phyloP scores from a whole-genome alignment of 2,329 filamentous ascomycete species.

The Mycosphaerella sp. region DNA sequence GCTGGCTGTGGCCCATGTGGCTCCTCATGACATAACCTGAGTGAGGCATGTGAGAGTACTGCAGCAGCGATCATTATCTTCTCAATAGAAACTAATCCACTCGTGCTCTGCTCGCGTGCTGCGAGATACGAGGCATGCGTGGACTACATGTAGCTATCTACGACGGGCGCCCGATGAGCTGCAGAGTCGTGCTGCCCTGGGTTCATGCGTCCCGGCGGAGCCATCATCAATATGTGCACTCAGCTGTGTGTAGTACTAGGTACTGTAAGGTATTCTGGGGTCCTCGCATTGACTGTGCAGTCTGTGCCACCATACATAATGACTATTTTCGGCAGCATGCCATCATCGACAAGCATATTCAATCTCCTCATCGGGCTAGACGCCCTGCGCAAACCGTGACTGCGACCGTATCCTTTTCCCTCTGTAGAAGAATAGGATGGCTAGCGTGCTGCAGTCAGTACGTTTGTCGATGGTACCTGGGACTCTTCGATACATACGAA shows the following conservation, averaged over 20 bases:
- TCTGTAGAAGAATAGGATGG: slow-evolving; percentile 46
- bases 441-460: slow-evolving; percentile 23
- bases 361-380: slow-evolving; percentile 23
- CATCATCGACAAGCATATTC: slow-evolving; percentile 19
- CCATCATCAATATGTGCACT: slow-evolving; percentile 7
- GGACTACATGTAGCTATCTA: slow-evolving; percentile 5
- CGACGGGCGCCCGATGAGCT: slow-evolving; percentile 6
- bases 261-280: slow-evolving; percentile 6
- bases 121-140: slow-evolving; percentile 14
- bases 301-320: slow-evolving; percentile 12
- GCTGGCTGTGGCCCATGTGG: slow-evolving; percentile 1
- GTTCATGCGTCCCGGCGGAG: slow-evolving; percentile 11
- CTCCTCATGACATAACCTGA: neutral
- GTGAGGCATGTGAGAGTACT: slow-evolving; percentile 3
- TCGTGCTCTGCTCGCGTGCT: slow-evolving; percentile 5
- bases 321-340: slow-evolving; percentile 14
- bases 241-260: neutral
- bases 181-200: slow-evolving; percentile 7
- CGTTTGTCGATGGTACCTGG: slow-evolving; percentile 22
- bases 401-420: slow-evolving; percentile 44
- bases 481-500: slow-evolving; percentile 28
- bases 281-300: slow-evolving; percentile 9
- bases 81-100: neutral
- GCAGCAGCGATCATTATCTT: slow-evolving; percentile 12
- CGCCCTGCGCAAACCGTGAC: slow-evolving; percentile 41